Evolutionary conservation across 768 basidiomycete species (phyloP), one percentile per base, ranked within the genome.

Genomic region (Lanmaoa rubissima): DNA sequence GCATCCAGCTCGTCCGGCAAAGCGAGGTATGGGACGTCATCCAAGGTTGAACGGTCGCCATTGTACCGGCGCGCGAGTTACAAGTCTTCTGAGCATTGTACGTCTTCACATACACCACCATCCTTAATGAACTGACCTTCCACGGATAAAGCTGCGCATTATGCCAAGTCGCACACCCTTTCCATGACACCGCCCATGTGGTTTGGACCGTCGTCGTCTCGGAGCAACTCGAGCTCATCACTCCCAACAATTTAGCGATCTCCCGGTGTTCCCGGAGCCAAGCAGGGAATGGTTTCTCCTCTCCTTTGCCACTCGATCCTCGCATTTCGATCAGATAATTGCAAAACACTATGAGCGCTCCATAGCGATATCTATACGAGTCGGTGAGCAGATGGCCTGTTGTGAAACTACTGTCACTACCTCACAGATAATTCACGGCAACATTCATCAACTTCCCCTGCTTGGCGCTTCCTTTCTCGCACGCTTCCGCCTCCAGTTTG

Each of bases 311-410:
- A 34, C 75, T 74, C 62, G 76, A 76, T 59, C 76, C 74, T 46
- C 73, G 70, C 60, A 68, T 70, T 72, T 96, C 94, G 51, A 98
- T 86, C 61, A 98, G 79, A 71, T 96, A 98, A 69, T 97, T 94
- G 47, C 97, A 90, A 57, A 99, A 92, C 5, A 92, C 92, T 63
- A 98, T 96, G 35, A 97, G 78, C 4, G 91, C 86, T 8, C 90
- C 96, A 66, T 98, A 97, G 60, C 88, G 87, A 69, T 89, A 91
- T 58, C 90, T 91, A 57, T 45, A 47, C 17, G 44, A 9, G 13
- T 21, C 14, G 5, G 34, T 67, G 46, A 69, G 60, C 40, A 32
- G 34, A 39, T 31, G 35, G 38, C 46, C 31, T 13, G 31, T 47
- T 19, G 24, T 28, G 47, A 66, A 40, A 19, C 44, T 59, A 63